phyloP scores from a whole-genome alignment of 768 basidiomycete genomes.

The Antrodiella citrinella region DNA sequence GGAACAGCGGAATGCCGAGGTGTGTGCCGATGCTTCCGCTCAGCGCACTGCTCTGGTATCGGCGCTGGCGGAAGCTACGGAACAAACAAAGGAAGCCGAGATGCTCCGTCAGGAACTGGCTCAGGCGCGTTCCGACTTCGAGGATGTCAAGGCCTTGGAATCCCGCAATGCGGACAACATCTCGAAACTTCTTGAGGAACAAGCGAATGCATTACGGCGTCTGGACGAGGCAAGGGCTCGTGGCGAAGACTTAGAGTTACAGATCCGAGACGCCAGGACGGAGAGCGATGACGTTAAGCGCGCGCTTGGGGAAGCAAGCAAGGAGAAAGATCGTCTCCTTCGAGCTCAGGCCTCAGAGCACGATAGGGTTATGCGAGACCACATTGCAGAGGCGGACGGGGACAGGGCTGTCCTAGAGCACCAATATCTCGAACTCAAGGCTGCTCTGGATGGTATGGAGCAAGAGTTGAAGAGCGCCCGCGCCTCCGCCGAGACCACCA shows the following conservation, averaged over 20 bases:
- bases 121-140: slow-evolving; percentile 52
- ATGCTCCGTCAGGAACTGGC: slow-evolving; percentile 52
- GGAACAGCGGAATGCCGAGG: slow-evolving; percentile 55
- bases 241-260: slow-evolving; percentile 67
- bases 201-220: slow-evolving; percentile 59
- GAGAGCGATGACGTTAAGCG: slow-evolving; percentile 68
- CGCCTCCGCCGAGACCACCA: slow-evolving; percentile 52
- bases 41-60: slow-evolving; percentile 45
- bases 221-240: slow-evolving; percentile 70
- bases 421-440: slow-evolving; percentile 68
- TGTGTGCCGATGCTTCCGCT: slow-evolving; percentile 46
- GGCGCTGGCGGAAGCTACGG: slow-evolving; percentile 62
- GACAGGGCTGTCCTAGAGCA: slow-evolving; percentile 90
- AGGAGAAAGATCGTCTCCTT: slow-evolving; percentile 74
- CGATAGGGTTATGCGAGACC: slow-evolving; percentile 68
- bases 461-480: slow-evolving; percentile 57
- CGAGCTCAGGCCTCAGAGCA: slow-evolving; percentile 64
- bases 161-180: slow-evolving; percentile 55
- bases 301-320: slow-evolving; percentile 58
- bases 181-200: slow-evolving; percentile 61
- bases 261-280: slow-evolving; percentile 58
- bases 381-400: slow-evolving; percentile 88
- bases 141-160: slow-evolving; percentile 63
- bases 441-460: slow-evolving; percentile 50
- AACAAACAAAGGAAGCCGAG: slow-evolving; percentile 55